phyloP scores from a whole-genome alignment of 768 basidiomycete species.

The Leccinum variicolor region DNA sequence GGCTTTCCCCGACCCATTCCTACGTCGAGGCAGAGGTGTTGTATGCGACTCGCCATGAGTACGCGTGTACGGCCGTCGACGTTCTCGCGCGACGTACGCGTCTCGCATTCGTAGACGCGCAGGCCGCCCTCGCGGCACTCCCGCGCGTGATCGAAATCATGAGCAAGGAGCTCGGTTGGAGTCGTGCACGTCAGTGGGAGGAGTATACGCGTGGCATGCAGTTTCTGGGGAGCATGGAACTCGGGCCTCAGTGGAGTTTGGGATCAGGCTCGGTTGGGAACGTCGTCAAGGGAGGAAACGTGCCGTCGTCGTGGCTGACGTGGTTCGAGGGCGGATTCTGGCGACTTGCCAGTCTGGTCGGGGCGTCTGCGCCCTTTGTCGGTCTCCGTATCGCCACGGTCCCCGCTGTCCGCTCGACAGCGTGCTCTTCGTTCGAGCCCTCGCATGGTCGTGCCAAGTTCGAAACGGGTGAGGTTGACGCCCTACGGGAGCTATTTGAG shows the following conservation, averaged over 20 bases:
- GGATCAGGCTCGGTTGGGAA: background rate
- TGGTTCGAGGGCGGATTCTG: slow-evolving; percentile 14
- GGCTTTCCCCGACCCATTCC: slow-evolving; percentile 69
- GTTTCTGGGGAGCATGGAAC: slow-evolving; percentile 86
- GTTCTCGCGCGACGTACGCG: slow-evolving; percentile 90
- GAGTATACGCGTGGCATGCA: slow-evolving; percentile 58
- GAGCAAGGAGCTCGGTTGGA: slow-evolving; percentile 83
- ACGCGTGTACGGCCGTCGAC: slow-evolving; percentile 89
- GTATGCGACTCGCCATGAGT: slow-evolving; percentile 87
- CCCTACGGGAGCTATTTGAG: slow-evolving; percentile 38
- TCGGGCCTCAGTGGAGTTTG: slow-evolving; percentile 42
- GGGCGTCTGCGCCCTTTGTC: background rate
- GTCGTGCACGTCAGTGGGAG: slow-evolving; percentile 46
- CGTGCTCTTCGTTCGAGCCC: slow-evolving; percentile 13
- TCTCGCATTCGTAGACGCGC: slow-evolving; percentile 91
- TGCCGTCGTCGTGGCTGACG: background rate
- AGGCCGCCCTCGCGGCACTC: slow-evolving; percentile 78
- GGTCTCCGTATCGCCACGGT: background rate
- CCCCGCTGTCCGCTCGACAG: background rate
- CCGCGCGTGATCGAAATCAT: slow-evolving; percentile 90
- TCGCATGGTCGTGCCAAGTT: slow-evolving; percentile 52
- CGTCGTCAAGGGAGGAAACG: background rate
- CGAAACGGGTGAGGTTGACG: slow-evolving; percentile 47
- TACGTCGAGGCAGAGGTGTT: slow-evolving; percentile 93
- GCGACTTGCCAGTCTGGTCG: slow-evolving; percentile 24